phyloP scores from a whole-genome alignment of 768 basidiomycete genomes.

The Tephrocybe sp. region DNA sequence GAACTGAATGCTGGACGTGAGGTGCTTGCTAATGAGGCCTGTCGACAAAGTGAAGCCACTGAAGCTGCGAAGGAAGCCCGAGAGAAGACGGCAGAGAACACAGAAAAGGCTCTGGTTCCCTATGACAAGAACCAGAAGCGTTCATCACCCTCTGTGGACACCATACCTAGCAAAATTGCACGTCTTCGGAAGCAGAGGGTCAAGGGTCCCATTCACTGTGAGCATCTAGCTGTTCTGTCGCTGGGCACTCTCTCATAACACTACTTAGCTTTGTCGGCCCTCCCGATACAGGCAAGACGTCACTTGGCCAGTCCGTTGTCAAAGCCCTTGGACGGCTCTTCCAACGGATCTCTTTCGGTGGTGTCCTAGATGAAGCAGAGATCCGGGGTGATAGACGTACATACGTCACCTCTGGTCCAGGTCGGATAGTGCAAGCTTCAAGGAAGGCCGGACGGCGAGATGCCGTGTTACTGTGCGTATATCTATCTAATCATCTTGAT shows the following conservation, averaged over 20 bases:
- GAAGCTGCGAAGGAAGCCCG: constrained; percentile 20
- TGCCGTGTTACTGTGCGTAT: constrained; percentile 59
- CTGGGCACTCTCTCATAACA: constrained; percentile 4
- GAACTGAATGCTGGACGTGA: constrained; percentile 42
- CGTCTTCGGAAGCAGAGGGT: constrained; percentile 38
- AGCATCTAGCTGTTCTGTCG: constrained; percentile 12
- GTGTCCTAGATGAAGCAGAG: constrained; percentile 88
- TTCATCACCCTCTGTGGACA: constrained; percentile 13
- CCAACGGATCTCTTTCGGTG: constrained; percentile 89
- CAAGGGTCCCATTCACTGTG: constrained; percentile 68
- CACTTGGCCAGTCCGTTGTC: constrained; percentile 86
- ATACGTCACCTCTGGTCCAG: constrained; percentile 86
- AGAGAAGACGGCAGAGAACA: constrained; percentile 16
- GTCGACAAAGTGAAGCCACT: constrained; percentile 16
- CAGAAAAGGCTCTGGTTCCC: constrained; percentile 26
- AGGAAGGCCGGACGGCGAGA: constrained; percentile 80
- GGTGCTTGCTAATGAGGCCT: constrained; percentile 26
- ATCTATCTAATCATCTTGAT: too few species aligned
- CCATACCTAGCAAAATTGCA: constrained; percentile 10
- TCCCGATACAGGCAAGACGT: constrained; percentile 90
- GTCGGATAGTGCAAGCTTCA: constrained; percentile 82
- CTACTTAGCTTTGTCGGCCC: constrained; percentile 80
- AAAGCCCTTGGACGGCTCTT: constrained; percentile 81
- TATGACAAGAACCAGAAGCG: constrained; percentile 21
- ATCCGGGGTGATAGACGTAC: constrained; percentile 61